phyloP scores from a whole-genome alignment of 768 basidiomycete genomes.

The Termitomyces heimii region DNA sequence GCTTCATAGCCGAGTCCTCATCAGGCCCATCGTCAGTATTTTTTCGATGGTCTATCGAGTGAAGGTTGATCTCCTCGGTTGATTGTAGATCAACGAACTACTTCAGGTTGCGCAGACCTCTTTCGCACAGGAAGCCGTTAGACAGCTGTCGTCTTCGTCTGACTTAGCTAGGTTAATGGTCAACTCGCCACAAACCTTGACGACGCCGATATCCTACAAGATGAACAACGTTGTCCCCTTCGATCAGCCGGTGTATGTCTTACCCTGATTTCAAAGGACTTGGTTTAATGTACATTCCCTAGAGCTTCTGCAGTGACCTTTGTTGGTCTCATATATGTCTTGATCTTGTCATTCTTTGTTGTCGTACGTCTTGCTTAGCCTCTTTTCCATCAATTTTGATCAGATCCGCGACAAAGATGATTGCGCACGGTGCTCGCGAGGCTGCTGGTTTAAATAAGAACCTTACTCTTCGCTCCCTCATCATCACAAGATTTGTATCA shows the following conservation, averaged over 20 bases:
- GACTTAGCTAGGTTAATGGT: slow-evolving; percentile 28
- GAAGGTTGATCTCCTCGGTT: background rate
- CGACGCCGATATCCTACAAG: slow-evolving; percentile 40
- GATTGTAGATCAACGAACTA: background rate
- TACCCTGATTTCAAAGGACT: background rate
- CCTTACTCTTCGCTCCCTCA: slow-evolving; percentile 26
- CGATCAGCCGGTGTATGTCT: slow-evolving; percentile 52
- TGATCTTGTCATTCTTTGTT: slow-evolving; percentile 31
- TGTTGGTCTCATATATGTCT: slow-evolving; percentile 51
- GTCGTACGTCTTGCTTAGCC: slow-evolving; percentile 23
- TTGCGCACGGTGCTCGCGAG: slow-evolving; percentile 30
- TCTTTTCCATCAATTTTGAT: background rate
- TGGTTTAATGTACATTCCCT: background rate
- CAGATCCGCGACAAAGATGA: background rate
- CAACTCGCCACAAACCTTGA: slow-evolving; percentile 45
- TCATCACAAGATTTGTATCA: slow-evolving; percentile 27
- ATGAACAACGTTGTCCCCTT: slow-evolving; percentile 53
- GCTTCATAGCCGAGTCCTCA: slow-evolving; percentile 21
- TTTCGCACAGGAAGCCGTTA: slow-evolving; percentile 21
- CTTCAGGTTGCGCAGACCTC: slow-evolving; percentile 15
- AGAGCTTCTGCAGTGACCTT: slow-evolving; percentile 51
- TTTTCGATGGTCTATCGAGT: too few relatives aligned
- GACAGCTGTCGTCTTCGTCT: slow-evolving; percentile 12
- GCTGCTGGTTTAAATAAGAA: slow-evolving; percentile 27
- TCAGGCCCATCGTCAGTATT: slow-evolving; percentile 24